Evolutionary conservation across 2,329 filamentous ascomycete species (phyloP).

Genomic region (Chalara sp.): DNA sequence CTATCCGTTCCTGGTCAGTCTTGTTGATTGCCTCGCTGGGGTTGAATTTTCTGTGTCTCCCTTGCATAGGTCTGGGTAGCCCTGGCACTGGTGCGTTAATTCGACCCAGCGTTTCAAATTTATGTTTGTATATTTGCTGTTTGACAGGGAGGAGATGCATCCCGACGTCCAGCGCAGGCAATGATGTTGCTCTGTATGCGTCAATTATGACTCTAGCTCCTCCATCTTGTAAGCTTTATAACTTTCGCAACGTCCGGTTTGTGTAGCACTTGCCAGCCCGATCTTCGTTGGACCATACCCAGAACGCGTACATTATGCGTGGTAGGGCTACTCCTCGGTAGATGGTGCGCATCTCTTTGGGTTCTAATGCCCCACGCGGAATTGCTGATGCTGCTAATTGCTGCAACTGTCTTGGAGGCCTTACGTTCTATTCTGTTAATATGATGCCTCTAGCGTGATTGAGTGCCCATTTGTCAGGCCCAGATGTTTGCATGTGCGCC

Average conservation of each 20-base stretch:
- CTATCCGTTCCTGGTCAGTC: too few species aligned
- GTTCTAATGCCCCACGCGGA: not conserved
- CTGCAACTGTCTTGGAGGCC: not conserved
- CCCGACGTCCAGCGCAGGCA: conserved; percentile 17
- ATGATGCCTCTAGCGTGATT: not conserved
- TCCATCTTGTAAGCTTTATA: not conserved
- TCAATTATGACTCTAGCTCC: conserved; percentile 16
- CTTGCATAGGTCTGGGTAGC: too few species aligned
- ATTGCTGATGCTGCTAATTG: not conserved
- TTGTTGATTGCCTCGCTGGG: too few species aligned
- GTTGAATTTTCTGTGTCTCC: too few species aligned
- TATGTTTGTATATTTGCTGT: conserved; percentile 4
- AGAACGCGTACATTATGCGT: not conserved
- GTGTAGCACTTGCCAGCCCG: not conserved
- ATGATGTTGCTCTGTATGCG: conserved; percentile 20
- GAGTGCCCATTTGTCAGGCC: not conserved
- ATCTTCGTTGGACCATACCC: not conserved
- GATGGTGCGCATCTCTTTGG: not conserved
- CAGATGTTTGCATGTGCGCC: not conserved
- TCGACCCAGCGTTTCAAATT: not conserved
- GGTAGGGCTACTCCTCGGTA: not conserved
- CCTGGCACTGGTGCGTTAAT: too few species aligned
- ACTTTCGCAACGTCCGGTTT: not conserved
- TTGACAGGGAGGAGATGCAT: conserved; percentile 9
- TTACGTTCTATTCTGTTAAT: not conserved